Evolutionary conservation across 1,284 basidiomycete genomes (phyloP), one percentile per base, ranked within the genome.

Genomic region (Ganoderma sp.): DNA sequence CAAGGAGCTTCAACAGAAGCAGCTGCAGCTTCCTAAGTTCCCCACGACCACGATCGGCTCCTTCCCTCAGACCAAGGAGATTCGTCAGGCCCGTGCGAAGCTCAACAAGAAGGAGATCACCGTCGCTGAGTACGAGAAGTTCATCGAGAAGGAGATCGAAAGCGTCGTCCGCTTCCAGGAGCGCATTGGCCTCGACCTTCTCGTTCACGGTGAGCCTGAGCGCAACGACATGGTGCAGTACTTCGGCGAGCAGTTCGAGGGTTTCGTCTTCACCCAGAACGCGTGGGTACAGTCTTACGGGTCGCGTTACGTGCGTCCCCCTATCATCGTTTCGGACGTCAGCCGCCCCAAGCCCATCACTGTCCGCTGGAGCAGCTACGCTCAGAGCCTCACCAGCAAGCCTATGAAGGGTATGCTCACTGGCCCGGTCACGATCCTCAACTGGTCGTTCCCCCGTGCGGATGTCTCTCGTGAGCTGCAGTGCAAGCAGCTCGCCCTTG

Each of bases 391-490:
- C 75, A 95, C 97, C 76, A 84, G 90, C 81, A 93, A 91, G 83
- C 96, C 97, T 78, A 97, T 99, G 95, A 99, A 99, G 92, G 97
- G 97, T 76, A 99, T 99, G 98, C 85, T 96, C 73, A 97, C 97
- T 71, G 96, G 97, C 72, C 95, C 95, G 41, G 95, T 97, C 78
- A 96, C 95, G 74, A 98, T 99, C 83, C 90, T 99, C 82, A 99
- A 99, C 89, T 99, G 98, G 98, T 99, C 98, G 56, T 99, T 99
- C 97, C 98, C 98, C 78, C 97, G 98, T 84, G 96, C 95, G 75
- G 98, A 99, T 81, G 93, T 99, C 77, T 90, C 93, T 70, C 95
- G 95, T 82, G 98, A 99, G 84, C 81, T 97, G 73, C 98, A 99
- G 86, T 96, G 96, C 81, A 96, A 97, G 87, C 98, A 99, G 84